A percentile compares a stretch with the other conserved stretches of the same genome.
These are phyloP conservation scores for Cyclospora cayetanensis DNA, from an alignment of 169 alveolate genomes.

Conservation along the genomic window DNA sequence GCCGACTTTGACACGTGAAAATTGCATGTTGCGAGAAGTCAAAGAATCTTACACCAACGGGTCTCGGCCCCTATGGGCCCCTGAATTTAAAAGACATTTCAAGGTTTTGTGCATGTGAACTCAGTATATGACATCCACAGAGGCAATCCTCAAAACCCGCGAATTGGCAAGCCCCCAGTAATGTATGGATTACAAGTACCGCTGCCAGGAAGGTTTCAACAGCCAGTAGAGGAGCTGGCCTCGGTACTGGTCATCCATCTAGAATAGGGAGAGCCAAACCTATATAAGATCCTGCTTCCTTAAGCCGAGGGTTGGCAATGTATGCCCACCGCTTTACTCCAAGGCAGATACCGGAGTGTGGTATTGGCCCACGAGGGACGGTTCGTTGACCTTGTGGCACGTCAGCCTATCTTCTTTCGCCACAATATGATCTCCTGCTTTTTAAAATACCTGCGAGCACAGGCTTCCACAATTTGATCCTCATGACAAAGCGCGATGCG, in stretches of 20 bases:
- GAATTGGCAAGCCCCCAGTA: not conserved
- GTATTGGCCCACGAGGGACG: no score
- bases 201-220: not conserved
- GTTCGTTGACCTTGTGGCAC: not conserved
- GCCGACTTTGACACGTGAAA: no score
- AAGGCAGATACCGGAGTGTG: not conserved
- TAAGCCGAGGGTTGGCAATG: not conserved
- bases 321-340: not conserved
- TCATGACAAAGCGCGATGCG: not conserved
- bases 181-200: not conserved
- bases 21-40: no score
- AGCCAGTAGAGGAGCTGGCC: not conserved
- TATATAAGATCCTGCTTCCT: not conserved
- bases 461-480: no score
- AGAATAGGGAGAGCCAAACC: not conserved
- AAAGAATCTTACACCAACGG: no score
- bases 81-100: not conserved
- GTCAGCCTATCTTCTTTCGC: constrained; percentile 94
- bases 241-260: not conserved
- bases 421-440: constrained; percentile 97
- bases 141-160: not conserved
- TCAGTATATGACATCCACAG: not conserved
- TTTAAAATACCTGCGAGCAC: constrained; percentile 88
- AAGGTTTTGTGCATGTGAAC: not conserved
- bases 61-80: not conserved